Percentiles rank a stretch among this genome's conserved stretches.
These are phyloP conservation scores for Zarea fungicola DNA, from an alignment of 2,329 filamentous ascomycete genomes.

Conservation along the genomic window DNA sequence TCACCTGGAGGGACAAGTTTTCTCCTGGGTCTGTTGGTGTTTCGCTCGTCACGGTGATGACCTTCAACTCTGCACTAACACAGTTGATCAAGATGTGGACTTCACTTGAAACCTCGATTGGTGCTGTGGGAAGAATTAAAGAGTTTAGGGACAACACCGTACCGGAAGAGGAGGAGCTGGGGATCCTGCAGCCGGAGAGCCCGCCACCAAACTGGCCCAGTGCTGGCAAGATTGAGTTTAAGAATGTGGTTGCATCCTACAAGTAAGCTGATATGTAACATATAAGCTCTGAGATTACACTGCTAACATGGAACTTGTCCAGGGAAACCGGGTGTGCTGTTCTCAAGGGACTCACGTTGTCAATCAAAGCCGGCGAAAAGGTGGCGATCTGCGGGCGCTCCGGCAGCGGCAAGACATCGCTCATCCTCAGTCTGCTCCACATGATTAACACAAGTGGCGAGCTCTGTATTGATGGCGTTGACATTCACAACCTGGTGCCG, in stretches of 20 bases:
- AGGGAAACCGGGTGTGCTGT: constrained; percentile 15
- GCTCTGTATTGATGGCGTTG: constrained; percentile 39
- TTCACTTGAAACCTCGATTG: constrained; percentile 23
- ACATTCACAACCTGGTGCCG: constrained; percentile 33
- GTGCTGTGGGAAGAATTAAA: constrained; percentile 23
- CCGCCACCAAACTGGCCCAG: constrained; percentile 23
- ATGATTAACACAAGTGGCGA: constrained; percentile 39
- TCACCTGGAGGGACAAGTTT: constrained; percentile 24
- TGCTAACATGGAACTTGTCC: not conserved
- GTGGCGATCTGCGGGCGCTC: constrained; percentile 40
- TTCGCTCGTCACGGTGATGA: constrained; percentile 24
- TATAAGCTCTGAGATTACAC: constrained; percentile 6
- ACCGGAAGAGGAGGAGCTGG: constrained; percentile 19
- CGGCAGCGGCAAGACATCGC: constrained; percentile 30
- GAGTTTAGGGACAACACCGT: constrained; percentile 20
- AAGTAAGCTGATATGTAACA: not conserved
- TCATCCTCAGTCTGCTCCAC: constrained; percentile 40
- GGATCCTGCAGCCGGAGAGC: constrained; percentile 12
- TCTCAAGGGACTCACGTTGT: constrained; percentile 25
- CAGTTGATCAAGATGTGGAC: constrained; percentile 30
- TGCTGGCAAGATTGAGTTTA: constrained; percentile 22
- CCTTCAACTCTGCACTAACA: constrained; percentile 23
- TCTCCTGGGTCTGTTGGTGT: constrained; percentile 25
- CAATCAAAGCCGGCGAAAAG: constrained; percentile 29
- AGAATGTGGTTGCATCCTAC: constrained; percentile 21